Evolutionary conservation across 73 alveolate species (phyloP).

Genomic region (Paramecium caudatum): DNA sequence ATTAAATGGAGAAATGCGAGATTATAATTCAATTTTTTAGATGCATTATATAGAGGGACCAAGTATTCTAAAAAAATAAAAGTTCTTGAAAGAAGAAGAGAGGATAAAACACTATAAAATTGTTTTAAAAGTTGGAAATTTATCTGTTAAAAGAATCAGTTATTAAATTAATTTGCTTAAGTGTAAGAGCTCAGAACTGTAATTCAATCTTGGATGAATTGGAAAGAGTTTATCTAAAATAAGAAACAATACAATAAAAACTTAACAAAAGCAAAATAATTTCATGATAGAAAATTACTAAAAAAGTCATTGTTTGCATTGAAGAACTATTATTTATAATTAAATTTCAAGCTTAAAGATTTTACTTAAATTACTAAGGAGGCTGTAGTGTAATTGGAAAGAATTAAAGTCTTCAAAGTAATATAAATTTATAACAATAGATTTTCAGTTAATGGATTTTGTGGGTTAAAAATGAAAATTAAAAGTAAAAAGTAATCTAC

Average conservation of each 20-base stretch:
- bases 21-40: slow-evolving; percentile 10
- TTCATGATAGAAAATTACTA: neutral
- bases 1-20: slow-evolving; percentile 52
- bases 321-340: neutral
- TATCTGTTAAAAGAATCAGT: neutral
- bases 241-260: neutral
- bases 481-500: neutral
- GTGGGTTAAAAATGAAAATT: neutral
- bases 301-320: neutral
- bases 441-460: slow-evolving; percentile 30
- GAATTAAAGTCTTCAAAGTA: slow-evolving; percentile 14
- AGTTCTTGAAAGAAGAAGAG: neutral
- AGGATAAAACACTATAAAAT: neutral
- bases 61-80: slow-evolving; percentile 11
- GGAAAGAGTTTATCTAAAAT: slow-evolving; percentile 39
- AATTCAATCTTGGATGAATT: slow-evolving; percentile 47
- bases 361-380: neutral
- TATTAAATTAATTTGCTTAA: slow-evolving; percentile 21
- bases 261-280: neutral
- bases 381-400: neutral
- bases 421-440: neutral
- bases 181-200: slow-evolving; percentile 1
- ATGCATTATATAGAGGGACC: neutral
- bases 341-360: neutral
- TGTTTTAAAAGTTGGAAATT: slow-evolving; percentile 3